phyloP scores from a whole-genome alignment of 1,284 basidiomycete species.

The Cutaneotrichosporon mucoides region DNA sequence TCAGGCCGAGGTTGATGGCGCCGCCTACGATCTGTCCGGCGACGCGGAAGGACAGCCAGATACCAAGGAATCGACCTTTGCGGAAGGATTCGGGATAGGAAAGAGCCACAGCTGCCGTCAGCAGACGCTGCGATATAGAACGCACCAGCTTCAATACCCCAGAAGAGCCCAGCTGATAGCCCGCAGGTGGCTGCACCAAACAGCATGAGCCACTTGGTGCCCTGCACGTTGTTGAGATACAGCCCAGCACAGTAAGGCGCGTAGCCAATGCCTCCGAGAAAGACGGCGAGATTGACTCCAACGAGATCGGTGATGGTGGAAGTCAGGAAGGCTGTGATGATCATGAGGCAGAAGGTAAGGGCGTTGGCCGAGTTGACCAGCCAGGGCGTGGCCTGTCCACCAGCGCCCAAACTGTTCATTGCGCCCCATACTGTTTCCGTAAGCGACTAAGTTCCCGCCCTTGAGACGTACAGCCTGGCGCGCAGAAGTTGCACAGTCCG shows the following conservation, averaged over 20 bases:
- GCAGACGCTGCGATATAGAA: too few species aligned
- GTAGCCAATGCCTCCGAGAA: constrained; percentile 24
- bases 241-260: constrained; percentile 38
- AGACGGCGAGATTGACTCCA: constrained; percentile 9
- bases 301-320: constrained; percentile 5
- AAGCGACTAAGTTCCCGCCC: too few species aligned
- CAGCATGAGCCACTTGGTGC: constrained; percentile 32
- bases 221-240: constrained; percentile 29
- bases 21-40: constrained; percentile 40
- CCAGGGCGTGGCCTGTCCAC: constrained; percentile 30
- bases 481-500: constrained; percentile 30
- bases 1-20: constrained; percentile 39
- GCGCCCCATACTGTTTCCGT: constrained; percentile 34
- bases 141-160: constrained; percentile 13
- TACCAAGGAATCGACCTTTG: constrained; percentile 33
- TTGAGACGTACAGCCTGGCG: constrained; percentile 22
- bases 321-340: constrained; percentile 11
- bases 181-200: constrained; percentile 32
- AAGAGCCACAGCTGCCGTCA: constrained; percentile 28
- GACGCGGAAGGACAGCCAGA: constrained; percentile 36
- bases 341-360: constrained; percentile 39
- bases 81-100: constrained; percentile 32
- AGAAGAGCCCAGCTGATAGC: constrained; percentile 40
- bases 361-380: constrained; percentile 44
- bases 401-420: constrained; percentile 41